Evolutionary conservation across 768 basidiomycete genomes (phyloP), one percentile per base, ranked within the genome.

Genomic region (Tricholoma furcatifolium): DNA sequence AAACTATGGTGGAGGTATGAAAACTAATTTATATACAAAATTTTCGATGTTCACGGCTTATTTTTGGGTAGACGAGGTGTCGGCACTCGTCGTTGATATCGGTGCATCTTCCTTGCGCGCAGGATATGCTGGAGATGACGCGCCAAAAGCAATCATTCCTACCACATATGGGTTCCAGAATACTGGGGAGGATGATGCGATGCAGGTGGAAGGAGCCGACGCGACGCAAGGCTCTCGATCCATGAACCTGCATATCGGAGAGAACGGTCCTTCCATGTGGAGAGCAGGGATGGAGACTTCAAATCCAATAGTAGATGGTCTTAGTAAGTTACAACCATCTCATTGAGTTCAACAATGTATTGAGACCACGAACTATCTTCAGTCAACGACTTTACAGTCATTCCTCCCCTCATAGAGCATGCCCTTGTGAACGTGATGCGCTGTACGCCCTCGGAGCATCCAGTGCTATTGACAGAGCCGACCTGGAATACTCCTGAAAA

Each of bases 61-160:
- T 46, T 17, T 34, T 27, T 51, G 55, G 17, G 63, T 55, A 97
- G 95, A 98, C 67, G 95, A 98, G 74, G 93, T 98, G n/a, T 89
- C 93, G 32, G 97, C 96, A 27, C 75, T 98, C 47, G 97, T 98
- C 20, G 74, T 99, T 34, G 97, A 99, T 74, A 88, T 98, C 65
- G 97, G 97, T 24, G 78, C 90, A 10, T 88, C 89, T 21, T 88
- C 93, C 8, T 74, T 95, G 49, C 87, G 97, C 66, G 93, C 93
- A 10, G 97, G 97, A 48, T 97, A 98, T 69, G 96, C 97, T 10
- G 97, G 97, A 42, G 96, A 98, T 70, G 97, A 98, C 64, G 83
- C 89, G 10, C 97, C 97, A 15, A 92, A 93, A 70, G 88, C 91
- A 15, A 85, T 98, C 56, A 83, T 96, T 57, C 90, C 97, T 7